Conservation (phyloP, 2,329 filamentous ascomycete species). For the Phoma herbarum region DNA sequence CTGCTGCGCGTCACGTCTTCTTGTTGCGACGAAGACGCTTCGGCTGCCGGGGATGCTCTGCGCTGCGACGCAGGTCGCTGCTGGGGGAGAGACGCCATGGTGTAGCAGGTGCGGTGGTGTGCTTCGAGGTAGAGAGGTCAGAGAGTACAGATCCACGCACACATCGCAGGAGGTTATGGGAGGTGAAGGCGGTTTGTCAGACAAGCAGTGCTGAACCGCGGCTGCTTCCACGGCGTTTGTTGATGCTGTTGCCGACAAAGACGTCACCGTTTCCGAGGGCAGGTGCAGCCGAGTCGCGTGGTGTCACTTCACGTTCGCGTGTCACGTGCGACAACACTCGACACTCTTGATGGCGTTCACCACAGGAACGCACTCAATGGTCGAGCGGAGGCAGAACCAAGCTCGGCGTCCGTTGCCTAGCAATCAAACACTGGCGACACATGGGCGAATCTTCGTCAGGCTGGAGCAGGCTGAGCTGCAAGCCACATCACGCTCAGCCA, state of each 20-base stretch:
- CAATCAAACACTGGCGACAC: too few species aligned
- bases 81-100: slow-evolving; percentile 56
- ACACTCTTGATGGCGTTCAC: too few species aligned
- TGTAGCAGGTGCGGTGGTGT: neutral
- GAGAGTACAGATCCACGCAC: neutral
- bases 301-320: neutral
- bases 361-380: too few species aligned
- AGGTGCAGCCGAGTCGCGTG: slow-evolving; percentile 15
- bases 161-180: neutral
- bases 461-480: too few species aligned
- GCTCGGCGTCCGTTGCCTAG: too few species aligned
- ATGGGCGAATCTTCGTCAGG: too few species aligned
- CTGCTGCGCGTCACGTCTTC: slow-evolving; percentile 38
- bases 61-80: slow-evolving; percentile 49
- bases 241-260: slow-evolving; percentile 18
- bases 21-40: slow-evolving; percentile 29
- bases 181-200: neutral
- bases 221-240: slow-evolving; percentile 16
- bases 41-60: slow-evolving; percentile 37
- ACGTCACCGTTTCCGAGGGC: slow-evolving; percentile 12
- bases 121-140: neutral
- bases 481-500: too few species aligned
- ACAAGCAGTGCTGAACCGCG: slow-evolving; percentile 6
- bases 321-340: too few species aligned
- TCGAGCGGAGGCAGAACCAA: too few species aligned